Conservation (phyloP, 164 flowering plant genomes). For the Akebia trifoliata region DNA sequence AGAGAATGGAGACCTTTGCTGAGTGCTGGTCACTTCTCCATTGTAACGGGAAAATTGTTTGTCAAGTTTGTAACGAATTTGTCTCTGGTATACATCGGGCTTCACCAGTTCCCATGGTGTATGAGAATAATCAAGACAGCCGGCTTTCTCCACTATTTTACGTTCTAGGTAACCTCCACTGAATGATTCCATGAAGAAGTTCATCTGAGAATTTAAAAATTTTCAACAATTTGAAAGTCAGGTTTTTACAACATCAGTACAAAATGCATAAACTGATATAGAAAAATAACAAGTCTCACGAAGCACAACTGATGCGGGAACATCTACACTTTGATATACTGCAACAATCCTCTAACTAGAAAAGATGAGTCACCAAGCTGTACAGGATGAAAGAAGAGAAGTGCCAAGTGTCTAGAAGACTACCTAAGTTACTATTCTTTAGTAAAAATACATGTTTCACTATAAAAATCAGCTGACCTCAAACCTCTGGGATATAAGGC, state of each 20-base stretch:
- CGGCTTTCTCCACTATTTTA: constrained; percentile 72
- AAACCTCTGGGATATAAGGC: too few species aligned
- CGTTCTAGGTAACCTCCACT: constrained; percentile 69
- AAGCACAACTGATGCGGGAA: too few species aligned
- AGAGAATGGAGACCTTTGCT: constrained; percentile 61
- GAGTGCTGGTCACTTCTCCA: constrained; percentile 86
- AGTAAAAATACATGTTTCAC: too few species aligned
- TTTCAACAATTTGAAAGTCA: background rate
- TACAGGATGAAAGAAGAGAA: too few species aligned
- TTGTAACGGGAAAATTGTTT: constrained; percentile 62
- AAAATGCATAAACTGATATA: background rate
- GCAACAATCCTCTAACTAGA: too few species aligned
- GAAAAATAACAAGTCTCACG: too few species aligned
- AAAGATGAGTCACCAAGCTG: background rate
- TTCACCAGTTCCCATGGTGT: constrained; percentile 85
- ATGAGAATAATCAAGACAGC: constrained; percentile 66
- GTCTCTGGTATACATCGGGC: constrained; percentile 68
- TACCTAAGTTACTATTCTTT: too few species aligned
- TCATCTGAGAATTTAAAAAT: constrained; percentile 31
- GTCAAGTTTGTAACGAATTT: constrained; percentile 63
- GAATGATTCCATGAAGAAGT: constrained; percentile 64
- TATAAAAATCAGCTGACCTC: too few species aligned
- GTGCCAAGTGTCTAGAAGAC: too few species aligned
- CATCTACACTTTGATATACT: too few species aligned
- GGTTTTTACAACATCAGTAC: background rate